Evolutionary conservation across 768 basidiomycete genomes (phyloP), one percentile per base, ranked within the genome.

Genomic region (Kwoniella newhampshirensis): DNA sequence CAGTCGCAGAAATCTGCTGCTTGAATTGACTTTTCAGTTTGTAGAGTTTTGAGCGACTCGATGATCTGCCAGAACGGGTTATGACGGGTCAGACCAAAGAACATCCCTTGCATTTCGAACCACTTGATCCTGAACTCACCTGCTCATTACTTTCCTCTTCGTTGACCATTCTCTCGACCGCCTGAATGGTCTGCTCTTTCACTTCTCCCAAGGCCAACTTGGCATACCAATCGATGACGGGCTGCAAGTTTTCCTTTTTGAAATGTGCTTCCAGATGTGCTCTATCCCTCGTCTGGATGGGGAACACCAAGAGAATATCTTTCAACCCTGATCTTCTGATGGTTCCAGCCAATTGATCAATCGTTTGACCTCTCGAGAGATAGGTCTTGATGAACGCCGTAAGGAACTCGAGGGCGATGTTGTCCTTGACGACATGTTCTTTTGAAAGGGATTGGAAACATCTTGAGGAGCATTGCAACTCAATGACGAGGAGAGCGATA

Each of bases 381-480:
- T 88, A 94, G 2, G 88, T 82, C 37, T 86, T 85, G 80, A 94
- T 86, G 77, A 94, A 82, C 57, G 82, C 78, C 27, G 87, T 87
- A 63, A 97, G 75, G 57, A 91, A 85, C 63, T 79, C 81, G 64
- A 91, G 78, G 30, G 91, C 85, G 39, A 91, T 82, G 70, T 89
- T 88, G 62, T 99, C 93, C 80, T 97, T 98, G 75, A 94, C 83
- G 64, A 98, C 84, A 75, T 97, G 92, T 65, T 97, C 94, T 77
- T 91, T 94, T 64, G 87, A 86, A 68, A 98, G 80, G 75, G 82
- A 87, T 73, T 84, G 83, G 48, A 99, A 81, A 75, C 87, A 89
- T 64, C 83, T 80, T 18, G 89, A 85, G 62, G 83, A 84, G 46
- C 86, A 86, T 57, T 92, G 85, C 60, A 90, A 88, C 72, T 91